phyloP scores from a whole-genome alignment of 2,329 filamentous ascomycete genomes.

The Alternaria brassicicola region DNA sequence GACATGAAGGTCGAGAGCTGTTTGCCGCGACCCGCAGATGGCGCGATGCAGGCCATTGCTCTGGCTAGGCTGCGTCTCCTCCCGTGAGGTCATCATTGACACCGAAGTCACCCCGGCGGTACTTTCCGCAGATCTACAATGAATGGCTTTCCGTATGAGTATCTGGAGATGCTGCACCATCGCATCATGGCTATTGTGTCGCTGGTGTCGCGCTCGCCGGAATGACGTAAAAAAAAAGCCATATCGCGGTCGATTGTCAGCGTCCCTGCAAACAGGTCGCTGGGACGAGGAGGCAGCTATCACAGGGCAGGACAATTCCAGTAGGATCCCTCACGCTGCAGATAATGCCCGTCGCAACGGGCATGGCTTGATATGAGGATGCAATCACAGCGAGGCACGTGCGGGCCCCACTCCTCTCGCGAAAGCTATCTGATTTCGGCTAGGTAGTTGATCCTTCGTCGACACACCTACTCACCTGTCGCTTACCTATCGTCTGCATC shows the following conservation, averaged over 20 bases:
- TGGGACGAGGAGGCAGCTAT: conserved; percentile 13
- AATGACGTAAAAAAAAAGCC: neutral
- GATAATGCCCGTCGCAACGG: conserved; percentile 14
- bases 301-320: conserved; percentile 7
- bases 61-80: conserved; percentile 3
- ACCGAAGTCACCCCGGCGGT: conserved; percentile 6
- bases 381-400: conserved; percentile 8
- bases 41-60: conserved; percentile 11
- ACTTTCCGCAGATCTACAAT: neutral
- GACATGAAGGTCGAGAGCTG: conserved; percentile 11
- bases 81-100: neutral
- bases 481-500: conserved; percentile 10
- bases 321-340: conserved; percentile 9
- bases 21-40: conserved; percentile 17
- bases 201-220: conserved; percentile 1
- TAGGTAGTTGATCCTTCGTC: neutral
- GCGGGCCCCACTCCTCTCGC: conserved; percentile 1
- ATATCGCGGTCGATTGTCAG: neutral
- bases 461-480: neutral
- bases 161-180: conserved; percentile 1
- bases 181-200: neutral
- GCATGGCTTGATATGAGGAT: conserved; percentile 12
- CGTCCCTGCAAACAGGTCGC: conserved; percentile 11
- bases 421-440: conserved; percentile 4
- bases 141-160: neutral